Base-by-base conservation (phyloP, 176 grass and related monocot species). In the Echinochloa phyllopogon region DNA sequence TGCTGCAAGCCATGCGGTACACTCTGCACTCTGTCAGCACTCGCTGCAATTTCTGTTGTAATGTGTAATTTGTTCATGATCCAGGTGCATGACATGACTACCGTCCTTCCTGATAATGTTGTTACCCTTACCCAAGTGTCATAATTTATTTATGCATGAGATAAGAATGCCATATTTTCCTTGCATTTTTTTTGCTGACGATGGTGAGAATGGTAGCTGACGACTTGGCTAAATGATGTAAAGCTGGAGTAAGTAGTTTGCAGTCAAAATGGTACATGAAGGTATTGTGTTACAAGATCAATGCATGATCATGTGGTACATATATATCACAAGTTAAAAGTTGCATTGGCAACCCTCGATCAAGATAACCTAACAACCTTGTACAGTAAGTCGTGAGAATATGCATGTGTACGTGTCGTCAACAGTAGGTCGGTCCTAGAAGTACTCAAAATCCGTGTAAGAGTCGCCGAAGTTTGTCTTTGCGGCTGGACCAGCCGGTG, bases 401-500 rank as follows among this genome's bases (percentile, higher is more conserved):
- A 25, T 25, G 41, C 12, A 13, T 70, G 29, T 33, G 29, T n/a
- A n/a, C n/a, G n/a, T 33, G 29, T 33, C 29, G 37, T 41, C 16
- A 18, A 68, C 39, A 69, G 20, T 42, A 70, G 6, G 69, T 51
- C 49, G 6, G 69, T 51, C 49, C 72, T 75, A 75, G 49, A 75
- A 75, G 33, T 75, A 75, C 72, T 75, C 72, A 8, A 75, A 53
- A 75, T 75, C 72, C 0, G 72, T 21, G 6, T 75, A 75, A 6
- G 72, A 75, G 16, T 75, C 72, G 72, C 48, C 49, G 72, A 48
- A 75, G 72, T 75, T 75, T 55, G 17, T 9, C 72, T 75, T 75
- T 6, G 49, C 4, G 15, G 2, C 25, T 7, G 44, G 24, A 51
- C 70, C 70, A 20, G 14, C 29, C 33, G 49, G 15, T 7, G 47